Percentiles rank a stretch among this genome's conserved stretches.
Evolutionary conservation across 805 yeast species (phyloP).

Genomic region (Wickerhamomyces xylosicus): DNA sequence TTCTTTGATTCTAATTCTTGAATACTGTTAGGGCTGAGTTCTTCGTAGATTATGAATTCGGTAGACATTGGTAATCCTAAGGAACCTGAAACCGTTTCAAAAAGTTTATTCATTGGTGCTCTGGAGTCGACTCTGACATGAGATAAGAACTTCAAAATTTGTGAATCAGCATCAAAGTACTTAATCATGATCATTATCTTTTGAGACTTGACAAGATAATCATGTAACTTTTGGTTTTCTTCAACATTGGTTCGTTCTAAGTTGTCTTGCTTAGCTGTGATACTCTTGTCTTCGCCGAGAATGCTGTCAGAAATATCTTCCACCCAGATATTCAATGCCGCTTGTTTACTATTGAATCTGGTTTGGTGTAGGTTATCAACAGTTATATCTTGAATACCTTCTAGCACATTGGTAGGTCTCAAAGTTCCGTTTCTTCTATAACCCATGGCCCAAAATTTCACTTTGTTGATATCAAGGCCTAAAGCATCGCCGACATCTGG

Average conservation of each 20-base stretch:
- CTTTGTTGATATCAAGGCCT: conserved; percentile 24
- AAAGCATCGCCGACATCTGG: conserved; percentile 36
- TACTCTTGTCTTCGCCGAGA: background rate
- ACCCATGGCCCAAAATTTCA: conserved; percentile 56
- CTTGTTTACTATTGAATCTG: conserved; percentile 34
- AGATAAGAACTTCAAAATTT: conserved; percentile 64
- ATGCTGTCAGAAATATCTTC: conserved; percentile 34
- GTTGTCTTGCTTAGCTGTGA: too few species aligned
- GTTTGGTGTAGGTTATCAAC: conserved; percentile 42
- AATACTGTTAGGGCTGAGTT: conserved; percentile 43
- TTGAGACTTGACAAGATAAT: background rate
- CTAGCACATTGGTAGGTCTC: conserved; percentile 43
- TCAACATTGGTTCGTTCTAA: background rate
- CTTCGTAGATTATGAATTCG: conserved; percentile 42
- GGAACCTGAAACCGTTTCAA: conserved; percentile 29
- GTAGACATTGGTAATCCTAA: conserved; percentile 28
- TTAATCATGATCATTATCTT: too few species aligned
- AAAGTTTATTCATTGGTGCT: conserved; percentile 30
- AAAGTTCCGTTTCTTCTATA: conserved; percentile 63
- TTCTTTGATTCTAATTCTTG: conserved; percentile 26
- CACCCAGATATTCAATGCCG: conserved; percentile 48
- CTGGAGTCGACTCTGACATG: conserved; percentile 43
- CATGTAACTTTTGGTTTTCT: background rate
- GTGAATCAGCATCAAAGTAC: conserved; percentile 32
- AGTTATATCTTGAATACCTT: conserved; percentile 23